A percentile compares a stretch with the other conserved stretches of the same genome.
phyloP scores from a whole-genome alignment of 164 flowering plant genomes.

The Umbilicus rupestris region DNA sequence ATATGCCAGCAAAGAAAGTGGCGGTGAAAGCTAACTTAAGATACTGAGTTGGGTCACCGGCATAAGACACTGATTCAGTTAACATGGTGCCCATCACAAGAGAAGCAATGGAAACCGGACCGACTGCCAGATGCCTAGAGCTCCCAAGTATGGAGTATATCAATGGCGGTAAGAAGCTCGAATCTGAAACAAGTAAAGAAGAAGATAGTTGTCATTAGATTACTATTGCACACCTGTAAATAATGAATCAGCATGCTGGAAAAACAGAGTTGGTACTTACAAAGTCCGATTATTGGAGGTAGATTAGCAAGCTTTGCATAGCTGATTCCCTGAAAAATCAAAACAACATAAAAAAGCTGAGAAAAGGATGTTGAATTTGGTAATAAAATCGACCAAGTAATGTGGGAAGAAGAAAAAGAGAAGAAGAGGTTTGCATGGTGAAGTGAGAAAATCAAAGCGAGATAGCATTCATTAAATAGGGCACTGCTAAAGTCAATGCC shows the following conservation, averaged over 20 bases:
- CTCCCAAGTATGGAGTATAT: constrained; percentile 52
- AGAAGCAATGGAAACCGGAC: constrained; percentile 61
- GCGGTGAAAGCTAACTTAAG: constrained; percentile 53
- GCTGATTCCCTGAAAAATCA: constrained; percentile 49
- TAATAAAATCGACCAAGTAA: too few species aligned
- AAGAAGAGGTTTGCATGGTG: background rate
- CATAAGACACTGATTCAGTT: constrained; percentile 28
- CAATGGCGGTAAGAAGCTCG: constrained; percentile 63
- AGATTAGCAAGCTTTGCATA: constrained; percentile 71
- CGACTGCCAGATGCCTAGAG: constrained; percentile 50
- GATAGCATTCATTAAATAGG: background rate
- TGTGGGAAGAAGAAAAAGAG: background rate
- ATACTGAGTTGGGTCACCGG: constrained; percentile 29
- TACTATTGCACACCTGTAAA: too few species aligned
- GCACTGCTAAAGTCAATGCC: background rate
- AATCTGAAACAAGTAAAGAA: constrained; percentile 40
- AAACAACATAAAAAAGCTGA: background rate
- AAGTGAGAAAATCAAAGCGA: background rate
- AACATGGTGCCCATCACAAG: constrained; percentile 56
- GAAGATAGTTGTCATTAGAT: too few species aligned
- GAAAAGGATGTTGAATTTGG: constrained; percentile 1
- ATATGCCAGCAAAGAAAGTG: constrained; percentile 54
- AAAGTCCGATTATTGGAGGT: constrained; percentile 64
- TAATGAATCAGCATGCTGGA: too few species aligned
- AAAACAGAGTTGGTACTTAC: constrained; percentile 26